Conservation (phyloP, 1,284 basidiomycete genomes). For the Phellopilus nigrolimitatus region DNA sequence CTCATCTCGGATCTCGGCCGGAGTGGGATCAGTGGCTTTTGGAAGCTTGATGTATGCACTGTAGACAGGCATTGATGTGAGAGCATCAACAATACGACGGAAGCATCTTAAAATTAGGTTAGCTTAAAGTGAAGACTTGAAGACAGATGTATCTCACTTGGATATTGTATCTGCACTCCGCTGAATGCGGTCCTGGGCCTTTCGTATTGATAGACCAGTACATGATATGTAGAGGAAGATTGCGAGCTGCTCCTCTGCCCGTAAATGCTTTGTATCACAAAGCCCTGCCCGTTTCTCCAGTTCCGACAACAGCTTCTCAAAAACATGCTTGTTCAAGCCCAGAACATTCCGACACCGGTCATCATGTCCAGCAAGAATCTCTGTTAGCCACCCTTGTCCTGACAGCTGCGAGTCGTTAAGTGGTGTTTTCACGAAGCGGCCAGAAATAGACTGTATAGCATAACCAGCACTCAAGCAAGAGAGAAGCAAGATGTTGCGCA, state of each 20-base stretch:
- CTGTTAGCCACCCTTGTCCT: no score
- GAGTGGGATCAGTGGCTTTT: background rate
- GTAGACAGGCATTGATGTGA: slow-evolving; percentile 18
- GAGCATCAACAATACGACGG: slow-evolving; percentile 9
- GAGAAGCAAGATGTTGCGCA: no score
- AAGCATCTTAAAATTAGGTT: slow-evolving; percentile 21
- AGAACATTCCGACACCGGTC: no score
- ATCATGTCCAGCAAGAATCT: no score
- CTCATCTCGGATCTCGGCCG: slow-evolving; percentile 26
- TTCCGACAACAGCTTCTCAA: no score
- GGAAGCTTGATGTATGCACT: slow-evolving; percentile 27
- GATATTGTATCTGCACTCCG: slow-evolving; percentile 23
- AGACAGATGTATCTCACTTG: slow-evolving; percentile 3
- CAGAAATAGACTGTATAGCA: no score
- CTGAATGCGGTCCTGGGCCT: slow-evolving; percentile 20
- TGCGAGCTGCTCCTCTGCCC: slow-evolving; percentile 14
- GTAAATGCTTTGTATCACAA: slow-evolving; percentile 4
- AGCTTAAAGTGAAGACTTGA: background rate
- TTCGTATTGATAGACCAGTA: background rate
- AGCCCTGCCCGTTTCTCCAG: no score
- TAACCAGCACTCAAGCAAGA: no score
- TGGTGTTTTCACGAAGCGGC: no score
- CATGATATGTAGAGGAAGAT: slow-evolving; percentile 17
- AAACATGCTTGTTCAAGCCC: no score
- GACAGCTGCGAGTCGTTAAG: no score